These are phyloP conservation scores for Irpex rosettiformis DNA, from an alignment of 1,284 basidiomycete species.

Conservation along the genomic window DNA sequence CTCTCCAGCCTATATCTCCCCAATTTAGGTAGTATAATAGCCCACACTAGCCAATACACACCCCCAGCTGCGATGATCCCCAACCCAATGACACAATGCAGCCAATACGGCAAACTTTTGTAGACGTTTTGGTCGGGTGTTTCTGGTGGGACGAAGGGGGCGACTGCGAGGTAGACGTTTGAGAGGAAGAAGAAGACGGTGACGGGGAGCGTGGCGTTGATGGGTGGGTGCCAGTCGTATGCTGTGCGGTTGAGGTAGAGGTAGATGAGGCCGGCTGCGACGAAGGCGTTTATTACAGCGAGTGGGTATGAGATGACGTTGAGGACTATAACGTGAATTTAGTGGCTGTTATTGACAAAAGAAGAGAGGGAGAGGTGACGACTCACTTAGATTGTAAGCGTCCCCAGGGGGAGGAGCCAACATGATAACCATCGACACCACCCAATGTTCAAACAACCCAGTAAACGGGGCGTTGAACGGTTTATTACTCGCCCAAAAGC, in stretches of 20 bases:
- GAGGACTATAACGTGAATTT: neutral
- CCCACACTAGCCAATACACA: conserved; percentile 56
- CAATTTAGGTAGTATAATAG: conserved; percentile 44
- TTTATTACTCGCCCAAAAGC: conserved; percentile 58
- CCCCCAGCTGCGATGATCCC: conserved; percentile 47
- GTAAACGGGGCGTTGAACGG: conserved; percentile 58
- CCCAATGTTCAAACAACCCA: conserved; percentile 52
- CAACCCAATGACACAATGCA: conserved; percentile 45
- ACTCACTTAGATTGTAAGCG: conserved; percentile 47
- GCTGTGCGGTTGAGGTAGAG: conserved; percentile 37
- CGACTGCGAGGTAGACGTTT: conserved; percentile 52
- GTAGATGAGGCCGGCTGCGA: conserved; percentile 53
- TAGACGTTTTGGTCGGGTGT: conserved; percentile 42
- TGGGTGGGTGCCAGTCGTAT: conserved; percentile 56
- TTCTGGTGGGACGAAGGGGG: conserved; percentile 53
- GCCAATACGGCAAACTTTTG: conserved; percentile 56
- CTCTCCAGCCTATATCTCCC: conserved; percentile 46
- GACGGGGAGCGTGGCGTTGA: conserved; percentile 43
- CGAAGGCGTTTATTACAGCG: conserved; percentile 47
- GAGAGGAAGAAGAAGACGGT: conserved; percentile 51
- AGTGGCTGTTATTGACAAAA: neutral
- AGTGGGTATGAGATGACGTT: conserved; percentile 48
- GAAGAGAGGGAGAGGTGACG: neutral
- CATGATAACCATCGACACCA: conserved; percentile 46
- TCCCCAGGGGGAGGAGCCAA: conserved; percentile 56